These are phyloP conservation scores for Populus euphratica DNA, from an alignment of 345 rosid genomes.

Conservation along the genomic window DNA sequence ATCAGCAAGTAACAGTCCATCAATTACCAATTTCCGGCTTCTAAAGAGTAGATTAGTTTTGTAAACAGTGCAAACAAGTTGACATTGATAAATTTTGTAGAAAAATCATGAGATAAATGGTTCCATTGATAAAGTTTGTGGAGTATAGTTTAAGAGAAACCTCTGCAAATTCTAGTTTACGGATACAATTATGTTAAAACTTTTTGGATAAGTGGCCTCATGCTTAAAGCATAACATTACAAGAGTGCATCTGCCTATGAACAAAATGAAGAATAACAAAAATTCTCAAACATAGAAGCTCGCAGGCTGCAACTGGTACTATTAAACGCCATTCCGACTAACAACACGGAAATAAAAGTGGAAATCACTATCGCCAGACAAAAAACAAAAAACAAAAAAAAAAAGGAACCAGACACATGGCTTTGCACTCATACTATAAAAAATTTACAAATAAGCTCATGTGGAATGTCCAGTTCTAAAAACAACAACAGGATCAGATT, in stretches of 20 bases:
- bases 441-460: background rate
- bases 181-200: background rate
- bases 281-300: background rate
- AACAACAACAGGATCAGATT: background rate
- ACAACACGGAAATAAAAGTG: background rate
- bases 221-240: background rate
- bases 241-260: background rate
- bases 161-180: background rate
- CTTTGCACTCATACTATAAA: background rate
- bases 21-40: conserved; percentile 1
- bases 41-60: background rate
- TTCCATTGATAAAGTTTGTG: background rate
- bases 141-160: background rate
- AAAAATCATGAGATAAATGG: background rate
- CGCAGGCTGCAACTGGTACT: background rate
- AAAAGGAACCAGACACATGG: background rate
- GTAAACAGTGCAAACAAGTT: background rate
- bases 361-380: background rate
- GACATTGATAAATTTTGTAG: background rate
- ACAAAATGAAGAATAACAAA: background rate
- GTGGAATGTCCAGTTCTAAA: background rate
- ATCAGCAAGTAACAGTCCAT: background rate
- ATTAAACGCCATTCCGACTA: background rate
- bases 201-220: background rate
- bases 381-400: too few relatives aligned